Base-by-base conservation (phyloP, 371 early-diverging fungal species). In the Conidiobolus incongruus region DNA sequence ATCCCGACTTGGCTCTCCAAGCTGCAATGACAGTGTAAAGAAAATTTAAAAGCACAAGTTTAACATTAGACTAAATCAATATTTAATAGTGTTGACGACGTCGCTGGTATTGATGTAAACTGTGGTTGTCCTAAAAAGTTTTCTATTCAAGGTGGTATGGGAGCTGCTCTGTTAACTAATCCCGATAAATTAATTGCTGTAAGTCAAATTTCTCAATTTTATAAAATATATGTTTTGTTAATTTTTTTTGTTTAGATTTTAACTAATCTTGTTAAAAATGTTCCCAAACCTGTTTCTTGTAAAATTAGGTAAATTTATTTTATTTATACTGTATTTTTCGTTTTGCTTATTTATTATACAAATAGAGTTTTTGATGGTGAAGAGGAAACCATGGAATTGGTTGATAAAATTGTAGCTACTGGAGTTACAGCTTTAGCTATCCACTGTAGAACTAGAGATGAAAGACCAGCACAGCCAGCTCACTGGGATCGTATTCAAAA, bases 121-220 rank as follows among this genome's bases (percentile, higher is more conserved):
- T 96, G 96, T 56, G 96, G 96, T 4, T 96, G 96, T 47, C 96
- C 95, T 0, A 93, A 92, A 49, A 66, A 70, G 47, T 96, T 96
- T 49, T 90, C 91, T 1, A 53, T 92, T n/a, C 72, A 74, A 35
- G 87, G 78, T 16, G 88, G 90, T 8, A 94, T 94, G 95, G 96
- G 96, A 12, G 86, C 92, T 4, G 91, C 90, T 7, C 59, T 95
- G 33, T 57, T 95, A 44, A 56, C 71, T 2, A 66, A 86, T 33
- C 92, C 91, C 4, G 92, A 90, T 31, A 59, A 61, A 24, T 60
- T 95, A 38, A 65, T 69, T 45, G 56, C 63, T 21, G 68, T 68
- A 60, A 40, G 50, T 40, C 40, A 35, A 24, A 17, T 40, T 19
- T 7, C n/a, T 39, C 6, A 8, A 29, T 5, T 22, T 28, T 37